phyloP scores from a whole-genome alignment of 169 alveolate species.

The Sarcocystis neurona region DNA sequence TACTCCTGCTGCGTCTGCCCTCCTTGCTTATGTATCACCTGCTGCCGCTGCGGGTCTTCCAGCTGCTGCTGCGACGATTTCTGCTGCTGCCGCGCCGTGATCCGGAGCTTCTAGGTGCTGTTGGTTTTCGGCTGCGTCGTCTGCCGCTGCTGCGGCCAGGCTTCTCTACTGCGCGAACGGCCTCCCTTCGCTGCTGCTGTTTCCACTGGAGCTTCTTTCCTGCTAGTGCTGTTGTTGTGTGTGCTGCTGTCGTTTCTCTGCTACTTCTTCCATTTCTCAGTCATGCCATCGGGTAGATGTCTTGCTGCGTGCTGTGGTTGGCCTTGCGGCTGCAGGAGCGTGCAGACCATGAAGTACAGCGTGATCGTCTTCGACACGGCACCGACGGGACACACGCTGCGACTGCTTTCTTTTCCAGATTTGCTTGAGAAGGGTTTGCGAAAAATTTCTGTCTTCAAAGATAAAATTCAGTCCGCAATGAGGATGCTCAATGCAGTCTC shows the following conservation, averaged over 20 bases:
- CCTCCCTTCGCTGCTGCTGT: neutral
- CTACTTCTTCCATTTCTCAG: neutral
- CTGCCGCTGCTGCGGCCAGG: no score
- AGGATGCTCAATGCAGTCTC: slow-evolving; percentile 63
- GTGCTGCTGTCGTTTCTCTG: neutral
- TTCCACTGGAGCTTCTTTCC: neutral
- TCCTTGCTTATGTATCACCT: no score
- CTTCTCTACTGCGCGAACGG: no score
- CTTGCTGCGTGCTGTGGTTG: neutral
- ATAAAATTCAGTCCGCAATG: slow-evolving; percentile 76
- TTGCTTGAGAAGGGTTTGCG: slow-evolving; percentile 92
- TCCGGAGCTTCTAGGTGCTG: no score
- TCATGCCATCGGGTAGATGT: neutral
- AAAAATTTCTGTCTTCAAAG: slow-evolving; percentile 86
- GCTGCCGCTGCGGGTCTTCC: no score
- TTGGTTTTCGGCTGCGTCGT: no score
- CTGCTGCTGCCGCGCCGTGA: no score
- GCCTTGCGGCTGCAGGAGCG: slow-evolving; percentile 80
- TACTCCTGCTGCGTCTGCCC: no score
- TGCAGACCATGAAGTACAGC: slow-evolving; percentile 91
- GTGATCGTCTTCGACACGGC: slow-evolving; percentile 97
- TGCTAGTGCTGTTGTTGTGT: neutral
- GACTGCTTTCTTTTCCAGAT: slow-evolving; percentile 95
- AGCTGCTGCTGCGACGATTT: no score
- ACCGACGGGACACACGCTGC: slow-evolving; percentile 99